Conservation (phyloP, 495 filamentous ascomycete species). For the Symbiotaphrina buchneri region DNA sequence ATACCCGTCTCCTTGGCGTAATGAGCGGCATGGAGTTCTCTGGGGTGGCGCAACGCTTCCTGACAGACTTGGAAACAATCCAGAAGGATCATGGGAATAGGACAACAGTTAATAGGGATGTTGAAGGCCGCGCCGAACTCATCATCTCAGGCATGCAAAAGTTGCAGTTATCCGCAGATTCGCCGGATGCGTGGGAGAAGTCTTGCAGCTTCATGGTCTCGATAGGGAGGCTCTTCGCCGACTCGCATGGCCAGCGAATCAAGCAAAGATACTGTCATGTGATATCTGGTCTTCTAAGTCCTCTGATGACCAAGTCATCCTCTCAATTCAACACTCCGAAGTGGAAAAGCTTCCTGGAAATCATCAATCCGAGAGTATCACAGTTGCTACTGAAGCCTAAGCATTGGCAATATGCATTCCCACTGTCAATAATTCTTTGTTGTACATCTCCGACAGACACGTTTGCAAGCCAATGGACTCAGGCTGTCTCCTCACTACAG, state of each 20-base stretch:
- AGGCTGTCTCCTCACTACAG: constrained; percentile 51
- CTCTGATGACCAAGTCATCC: constrained; percentile 56
- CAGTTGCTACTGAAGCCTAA: constrained; percentile 77
- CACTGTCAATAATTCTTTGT: constrained; percentile 59
- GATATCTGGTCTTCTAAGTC: constrained; percentile 68
- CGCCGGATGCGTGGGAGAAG: constrained; percentile 57
- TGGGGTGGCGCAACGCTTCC: constrained; percentile 60
- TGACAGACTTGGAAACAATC: constrained; percentile 52
- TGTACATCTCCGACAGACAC: constrained; percentile 72
- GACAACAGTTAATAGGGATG: constrained; percentile 26
- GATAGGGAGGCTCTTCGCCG: constrained; percentile 58
- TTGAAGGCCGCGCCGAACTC: constrained; percentile 61
- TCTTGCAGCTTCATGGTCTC: constrained; percentile 74
- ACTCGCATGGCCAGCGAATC: constrained; percentile 63
- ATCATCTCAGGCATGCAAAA: constrained; percentile 82
- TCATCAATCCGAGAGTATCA: constrained; percentile 48
- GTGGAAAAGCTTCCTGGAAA: constrained; percentile 67
- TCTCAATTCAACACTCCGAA: constrained; percentile 52
- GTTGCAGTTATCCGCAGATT: constrained; percentile 43
- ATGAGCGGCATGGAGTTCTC: constrained; percentile 87
- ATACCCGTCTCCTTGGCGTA: constrained; percentile 71
- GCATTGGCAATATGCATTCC: constrained; percentile 75
- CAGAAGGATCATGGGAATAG: constrained; percentile 51
- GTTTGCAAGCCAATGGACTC: constrained; percentile 68
- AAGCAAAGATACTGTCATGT: constrained; percentile 90